Base-by-base conservation (phyloP, 1,284 basidiomycete species). In the Trichosporon asahii region DNA sequence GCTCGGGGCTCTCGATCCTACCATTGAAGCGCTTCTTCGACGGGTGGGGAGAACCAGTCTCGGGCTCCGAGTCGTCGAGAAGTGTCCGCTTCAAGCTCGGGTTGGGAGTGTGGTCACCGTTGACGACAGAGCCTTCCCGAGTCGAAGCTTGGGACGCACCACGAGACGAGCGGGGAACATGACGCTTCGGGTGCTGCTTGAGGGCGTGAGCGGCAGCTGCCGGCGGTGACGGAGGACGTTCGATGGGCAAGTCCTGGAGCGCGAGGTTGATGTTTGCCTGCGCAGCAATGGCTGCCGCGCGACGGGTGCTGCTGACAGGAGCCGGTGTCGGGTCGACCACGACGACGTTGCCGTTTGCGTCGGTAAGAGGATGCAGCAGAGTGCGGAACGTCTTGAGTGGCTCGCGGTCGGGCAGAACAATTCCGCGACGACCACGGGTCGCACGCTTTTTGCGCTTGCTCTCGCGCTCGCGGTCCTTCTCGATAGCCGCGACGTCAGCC, bases 381-480 rank as follows among this genome's bases (percentile, higher is more conserved):
- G 94, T 95, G 44, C 97, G 90, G 82, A 91, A 91, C 9, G 97
- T 98, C 83, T 94, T 89, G 78, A 92, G 88, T 2, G 94, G 91
- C 74, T 99, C 96, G 67, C 95, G 90, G 79, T 99, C 97, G 0
- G 96, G 95, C 15, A 98, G 85, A 1, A 89, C 89, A 72, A 97
- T 87, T n/a, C 94, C 95, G 64, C 95, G 87, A 66, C 95, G 87
- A 3, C 93, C 94, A 71, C 95, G 89, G 0, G 92, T 94, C 76
- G 92, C 92, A 64, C 95, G 88, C 72, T 87, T 86, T 72, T 93
- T 88, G 57, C 94, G 89, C 76, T 90, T 90, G 73, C 92, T 88
- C 76, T 98, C 94, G 84, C 93, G 93, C 83, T 98, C 96, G 67
- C 94, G 88, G 75, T 98, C 95, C 80, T 91, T 91, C 83, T 99